These are phyloP conservation scores for Magnaporthiopsis incrustans DNA, from an alignment of 2,329 filamentous ascomycete genomes.

Conservation along the genomic window DNA sequence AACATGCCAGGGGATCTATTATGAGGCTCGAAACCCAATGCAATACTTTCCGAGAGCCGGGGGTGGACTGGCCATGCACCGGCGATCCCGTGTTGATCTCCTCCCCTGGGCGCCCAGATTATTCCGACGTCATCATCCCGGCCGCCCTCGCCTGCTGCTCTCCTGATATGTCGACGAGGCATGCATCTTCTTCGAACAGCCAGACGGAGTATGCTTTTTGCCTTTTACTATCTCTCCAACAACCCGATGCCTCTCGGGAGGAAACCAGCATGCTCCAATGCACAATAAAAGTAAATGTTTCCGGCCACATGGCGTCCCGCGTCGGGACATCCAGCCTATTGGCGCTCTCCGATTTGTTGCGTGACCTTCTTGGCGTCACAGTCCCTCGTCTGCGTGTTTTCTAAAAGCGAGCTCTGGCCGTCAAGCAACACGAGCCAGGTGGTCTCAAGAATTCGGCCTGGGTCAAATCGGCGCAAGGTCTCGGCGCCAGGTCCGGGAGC, in stretches of 20 bases:
- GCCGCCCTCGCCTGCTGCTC: background rate
- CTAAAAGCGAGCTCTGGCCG: background rate
- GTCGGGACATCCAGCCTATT: background rate
- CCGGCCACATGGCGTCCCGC: background rate
- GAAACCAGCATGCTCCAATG: too few species aligned
- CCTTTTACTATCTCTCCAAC: background rate
- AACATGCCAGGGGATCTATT: background rate
- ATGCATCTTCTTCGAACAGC: background rate
- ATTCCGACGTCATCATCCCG: background rate
- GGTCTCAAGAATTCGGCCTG: background rate
- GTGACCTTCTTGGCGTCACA: background rate
- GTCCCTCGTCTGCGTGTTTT: background rate
- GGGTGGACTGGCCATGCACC: background rate
- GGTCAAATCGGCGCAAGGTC: background rate
- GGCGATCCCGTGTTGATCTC: background rate
- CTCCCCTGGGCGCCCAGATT: background rate
- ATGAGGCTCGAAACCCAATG: background rate
- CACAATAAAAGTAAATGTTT: background rate
- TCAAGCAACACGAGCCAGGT: background rate
- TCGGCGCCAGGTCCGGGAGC: too few species aligned
- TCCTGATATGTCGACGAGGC: background rate
- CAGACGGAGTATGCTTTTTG: background rate
- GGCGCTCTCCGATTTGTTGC: background rate
- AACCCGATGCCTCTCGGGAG: too few species aligned
- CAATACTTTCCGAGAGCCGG: background rate